phyloP scores from a whole-genome alignment of 176 grass and related monocot genomes.

The Melocanna baccifera region DNA sequence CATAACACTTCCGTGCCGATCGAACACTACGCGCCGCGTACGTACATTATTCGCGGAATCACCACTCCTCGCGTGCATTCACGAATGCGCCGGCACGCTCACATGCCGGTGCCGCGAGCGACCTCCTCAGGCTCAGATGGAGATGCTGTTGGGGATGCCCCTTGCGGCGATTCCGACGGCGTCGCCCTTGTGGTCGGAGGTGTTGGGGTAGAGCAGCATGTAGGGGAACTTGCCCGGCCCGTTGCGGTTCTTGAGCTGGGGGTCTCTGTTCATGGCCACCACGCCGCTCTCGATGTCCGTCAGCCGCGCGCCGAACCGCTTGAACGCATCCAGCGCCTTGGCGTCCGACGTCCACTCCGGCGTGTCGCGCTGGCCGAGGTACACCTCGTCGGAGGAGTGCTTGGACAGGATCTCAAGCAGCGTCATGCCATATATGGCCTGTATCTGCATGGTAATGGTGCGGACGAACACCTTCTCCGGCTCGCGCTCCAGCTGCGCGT shows the following conservation, averaged over 20 bases:
- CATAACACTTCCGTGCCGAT: too few species aligned
- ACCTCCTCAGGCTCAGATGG: constrained; percentile 36
- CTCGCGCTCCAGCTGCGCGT: constrained; percentile 27
- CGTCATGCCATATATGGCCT: constrained; percentile 50
- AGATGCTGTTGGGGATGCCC: constrained; percentile 83
- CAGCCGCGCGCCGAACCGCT: constrained; percentile 43
- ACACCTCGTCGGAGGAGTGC: constrained; percentile 60
- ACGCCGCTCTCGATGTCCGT: constrained; percentile 52
- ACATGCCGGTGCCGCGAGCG: too few species aligned
- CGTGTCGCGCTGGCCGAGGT: constrained; percentile 60
- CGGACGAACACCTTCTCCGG: constrained; percentile 53
- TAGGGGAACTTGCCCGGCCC: constrained; percentile 62
- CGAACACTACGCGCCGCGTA: too few species aligned
- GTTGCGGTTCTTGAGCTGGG: constrained; percentile 45
- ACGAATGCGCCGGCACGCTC: too few species aligned
- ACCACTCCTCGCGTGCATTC: too few species aligned
- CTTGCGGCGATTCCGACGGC: constrained; percentile 49
- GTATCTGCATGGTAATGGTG: constrained; percentile 52
- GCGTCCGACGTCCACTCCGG: constrained; percentile 49
- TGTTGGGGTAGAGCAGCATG: constrained; percentile 77
- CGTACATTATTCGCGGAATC: too few species aligned
- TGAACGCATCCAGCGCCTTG: constrained; percentile 43
- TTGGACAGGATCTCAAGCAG: constrained; percentile 62
- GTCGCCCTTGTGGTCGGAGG: constrained; percentile 38
- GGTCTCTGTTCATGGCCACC: constrained; percentile 37